Percentiles rank a stretch among this genome's conserved stretches.
Evolutionary conservation across 176 grass and related monocot species (phyloP).

Genomic region (Pharus latifolius): DNA sequence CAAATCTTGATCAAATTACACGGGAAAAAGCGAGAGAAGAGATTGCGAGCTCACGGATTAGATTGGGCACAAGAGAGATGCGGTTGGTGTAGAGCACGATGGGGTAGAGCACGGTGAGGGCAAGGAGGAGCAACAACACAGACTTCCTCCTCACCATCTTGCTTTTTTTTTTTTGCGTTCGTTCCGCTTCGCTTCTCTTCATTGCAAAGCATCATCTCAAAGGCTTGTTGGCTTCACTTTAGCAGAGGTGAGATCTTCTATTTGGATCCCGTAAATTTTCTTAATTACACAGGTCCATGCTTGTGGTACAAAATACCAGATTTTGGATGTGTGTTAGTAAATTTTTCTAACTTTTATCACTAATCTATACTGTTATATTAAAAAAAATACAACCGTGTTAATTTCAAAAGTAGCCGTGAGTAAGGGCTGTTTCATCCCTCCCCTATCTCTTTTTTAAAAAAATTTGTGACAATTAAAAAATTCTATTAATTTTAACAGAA

Average conservation of each 20-base stretch:
- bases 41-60: constrained; percentile 6
- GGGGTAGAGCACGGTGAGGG: constrained; percentile 20
- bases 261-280: not conserved
- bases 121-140: constrained; percentile 16
- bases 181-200: not conserved
- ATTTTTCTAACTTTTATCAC: too few relatives aligned
- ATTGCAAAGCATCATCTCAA: not conserved
- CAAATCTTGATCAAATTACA: not conserved
- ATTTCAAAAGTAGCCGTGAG: too few relatives aligned
- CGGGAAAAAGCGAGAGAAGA: too few relatives aligned
- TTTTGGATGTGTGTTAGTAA: too few relatives aligned
- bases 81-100: constrained; percentile 21
- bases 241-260: not conserved
- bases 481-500: too few relatives aligned
- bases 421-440: too few relatives aligned
- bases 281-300: not conserved
- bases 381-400: too few relatives aligned
- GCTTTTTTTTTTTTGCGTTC: not conserved
- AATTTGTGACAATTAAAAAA: too few relatives aligned
- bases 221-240: not conserved
- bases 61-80: not conserved
- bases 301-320: too few relatives aligned
- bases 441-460: too few relatives aligned
- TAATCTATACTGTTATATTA: too few relatives aligned
- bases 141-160: constrained; percentile 6